Evolutionary conservation across 495 filamentous ascomycete genomes (phyloP), one percentile per base, ranked within the genome.

Genomic region (Penicillium cosmopolitanum): DNA sequence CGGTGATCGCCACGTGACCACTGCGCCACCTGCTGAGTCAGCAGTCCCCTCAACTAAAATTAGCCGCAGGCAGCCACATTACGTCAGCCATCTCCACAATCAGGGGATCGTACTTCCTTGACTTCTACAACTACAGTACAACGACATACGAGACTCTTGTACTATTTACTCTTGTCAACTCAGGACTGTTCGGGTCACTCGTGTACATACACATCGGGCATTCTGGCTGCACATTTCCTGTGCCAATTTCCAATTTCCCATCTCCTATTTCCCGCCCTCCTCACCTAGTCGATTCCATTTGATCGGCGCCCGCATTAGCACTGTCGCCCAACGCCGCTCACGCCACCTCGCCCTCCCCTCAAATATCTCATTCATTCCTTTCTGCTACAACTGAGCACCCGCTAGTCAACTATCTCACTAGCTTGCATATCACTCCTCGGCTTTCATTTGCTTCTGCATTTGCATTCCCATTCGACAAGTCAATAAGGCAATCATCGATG

Each of bases 301-400:
- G 68, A 70, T 70, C 66, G 66, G 60, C 66, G 35, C 47, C 56
- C 60, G 53, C 53, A 57, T 57, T 54, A 53, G 55, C 60, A 59
- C 23, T 23, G 23, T 23, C 23, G 23, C 53, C 51, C 60, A 59
- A 56, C 58, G 58, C 59, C 52, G 56, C 60, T 57, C 60, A 61
- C 63, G 65, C 65, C 61, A 67, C 64, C 16, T 48, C 33, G 51
- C 62, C 61, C 42, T 54, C 35, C 53, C 48, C 28, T 44, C 42
- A 44, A 44, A 16, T 44, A 40, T n/a, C 28, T 31, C 28, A 31
- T 31, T 31, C 8, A 31, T 31, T 31, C 28, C 28, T 31, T 28
- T 31, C 28, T 31, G 28, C 28, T 31, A 31, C 28, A 9, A 31
- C 28, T 6, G 8, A 11, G 21, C 31, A 52, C 11, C 25, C 33